These are phyloP conservation scores for Candida anutae DNA, from an alignment of 1,139 yeast genomes.

Conservation along the genomic window DNA sequence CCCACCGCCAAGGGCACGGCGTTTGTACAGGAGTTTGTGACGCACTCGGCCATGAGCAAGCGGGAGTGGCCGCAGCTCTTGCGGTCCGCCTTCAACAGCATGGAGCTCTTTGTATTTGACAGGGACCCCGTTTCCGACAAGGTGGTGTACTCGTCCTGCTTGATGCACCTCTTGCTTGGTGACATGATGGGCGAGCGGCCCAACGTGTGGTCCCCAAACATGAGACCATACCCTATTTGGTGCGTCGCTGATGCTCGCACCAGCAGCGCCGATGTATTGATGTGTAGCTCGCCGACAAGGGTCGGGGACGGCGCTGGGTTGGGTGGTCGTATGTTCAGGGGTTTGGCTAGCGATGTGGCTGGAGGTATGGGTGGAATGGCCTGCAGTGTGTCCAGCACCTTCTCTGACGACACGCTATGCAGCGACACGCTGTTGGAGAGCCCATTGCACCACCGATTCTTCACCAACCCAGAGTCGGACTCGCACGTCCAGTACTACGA, in stretches of 20 bases:
- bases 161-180: conserved; percentile 58
- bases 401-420: background rate
- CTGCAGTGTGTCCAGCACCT: background rate
- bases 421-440: conserved; percentile 21
- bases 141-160: conserved; percentile 56
- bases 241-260: too few relatives aligned
- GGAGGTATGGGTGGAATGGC: too few relatives aligned
- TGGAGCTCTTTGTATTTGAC: conserved; percentile 65
- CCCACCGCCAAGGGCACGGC: conserved; percentile 93
- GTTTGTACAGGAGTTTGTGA: conserved; percentile 53
- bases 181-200: conserved; percentile 61
- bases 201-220: conserved; percentile 59
- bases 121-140: conserved; percentile 54
- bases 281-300: background rate
- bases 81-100: conserved; percentile 53
- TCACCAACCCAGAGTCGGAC: conserved; percentile 86
- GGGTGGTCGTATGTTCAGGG: background rate
- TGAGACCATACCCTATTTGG: conserved; percentile 18
- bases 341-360: too few relatives aligned
- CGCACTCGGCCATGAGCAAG: conserved; percentile 44
- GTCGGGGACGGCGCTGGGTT: background rate
- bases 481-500: conserved; percentile 73
- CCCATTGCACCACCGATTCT: conserved; percentile 70
- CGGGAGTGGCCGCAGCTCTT: conserved; percentile 38
- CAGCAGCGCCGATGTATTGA: too few relatives aligned